Conservation (phyloP, 2,329 filamentous ascomycete species). For the Fusarium sp. region DNA sequence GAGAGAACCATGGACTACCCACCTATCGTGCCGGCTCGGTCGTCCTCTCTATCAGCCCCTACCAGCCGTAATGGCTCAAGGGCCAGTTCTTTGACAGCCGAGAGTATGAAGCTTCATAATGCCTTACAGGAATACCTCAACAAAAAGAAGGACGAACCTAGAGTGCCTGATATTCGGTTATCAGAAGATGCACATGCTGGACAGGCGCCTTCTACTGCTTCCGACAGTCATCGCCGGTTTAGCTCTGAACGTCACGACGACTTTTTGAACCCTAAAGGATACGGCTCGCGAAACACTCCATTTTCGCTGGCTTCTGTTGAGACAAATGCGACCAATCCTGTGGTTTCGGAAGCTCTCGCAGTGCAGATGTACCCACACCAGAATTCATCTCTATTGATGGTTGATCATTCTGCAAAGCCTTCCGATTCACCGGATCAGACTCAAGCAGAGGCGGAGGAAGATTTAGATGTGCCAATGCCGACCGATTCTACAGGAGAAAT, state of each 20-base stretch:
- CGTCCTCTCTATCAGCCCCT: slow-evolving; percentile 72
- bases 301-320: slow-evolving; percentile 73
- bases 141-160: slow-evolving; percentile 30
- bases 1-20: slow-evolving; percentile 72
- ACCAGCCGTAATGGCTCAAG: slow-evolving; percentile 70
- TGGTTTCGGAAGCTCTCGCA: slow-evolving; percentile 72
- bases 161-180: slow-evolving; percentile 32
- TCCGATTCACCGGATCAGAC: slow-evolving; percentile 59
- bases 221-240: slow-evolving; percentile 52
- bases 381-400: slow-evolving; percentile 72
- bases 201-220: slow-evolving; percentile 30
- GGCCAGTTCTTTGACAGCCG: slow-evolving; percentile 67
- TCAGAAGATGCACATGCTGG: slow-evolving; percentile 20
- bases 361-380: slow-evolving; percentile 74
- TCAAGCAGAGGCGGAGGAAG: slow-evolving; percentile 41
- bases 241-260: slow-evolving; percentile 67
- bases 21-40: slow-evolving; percentile 67
- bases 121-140: slow-evolving; percentile 50
- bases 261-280: slow-evolving; percentile 64
- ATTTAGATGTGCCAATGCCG: slow-evolving; percentile 47
- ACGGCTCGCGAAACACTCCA: slow-evolving; percentile 69
- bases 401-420: slow-evolving; percentile 66
- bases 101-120: slow-evolving; percentile 70
- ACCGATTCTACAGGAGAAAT: slow-evolving; percentile 55
- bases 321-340: slow-evolving; percentile 70